Percentiles rank a stretch among this genome's conserved stretches.
phyloP scores from a whole-genome alignment of 768 basidiomycete genomes.

The Lepiota venenata region DNA sequence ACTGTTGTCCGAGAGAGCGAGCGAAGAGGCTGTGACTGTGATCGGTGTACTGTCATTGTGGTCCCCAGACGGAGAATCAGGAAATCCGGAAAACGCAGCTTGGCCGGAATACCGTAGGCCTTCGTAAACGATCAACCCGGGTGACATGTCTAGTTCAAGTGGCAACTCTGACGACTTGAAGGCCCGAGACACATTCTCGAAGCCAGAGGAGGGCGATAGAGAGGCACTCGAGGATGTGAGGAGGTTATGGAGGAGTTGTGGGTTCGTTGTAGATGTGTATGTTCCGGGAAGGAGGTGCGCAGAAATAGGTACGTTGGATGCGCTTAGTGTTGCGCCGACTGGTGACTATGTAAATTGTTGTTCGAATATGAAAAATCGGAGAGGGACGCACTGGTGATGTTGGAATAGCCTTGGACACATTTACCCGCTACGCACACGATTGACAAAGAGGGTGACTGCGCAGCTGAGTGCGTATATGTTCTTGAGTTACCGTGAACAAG shows the following conservation, averaged over 20 bases:
- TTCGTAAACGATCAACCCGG: conserved; percentile 68
- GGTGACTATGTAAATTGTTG: conserved; percentile 6
- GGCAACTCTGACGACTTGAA: conserved; percentile 50
- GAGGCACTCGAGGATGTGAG: conserved; percentile 64
- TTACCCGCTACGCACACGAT: conserved; percentile 87
- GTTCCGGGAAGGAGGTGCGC: conserved; percentile 74
- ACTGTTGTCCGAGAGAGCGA: conserved; percentile 68
- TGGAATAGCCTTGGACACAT: conserved; percentile 79
- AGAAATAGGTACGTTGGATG: conserved; percentile 46
- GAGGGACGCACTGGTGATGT: conserved; percentile 53
- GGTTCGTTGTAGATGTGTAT: conserved; percentile 69
- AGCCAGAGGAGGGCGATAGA: conserved; percentile 58
- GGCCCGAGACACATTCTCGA: conserved; percentile 33
- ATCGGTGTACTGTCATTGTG: conserved; percentile 45
- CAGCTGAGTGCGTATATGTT: conserved; percentile 31
- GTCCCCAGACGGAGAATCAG: conserved; percentile 44
- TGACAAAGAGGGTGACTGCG: conserved; percentile 36
- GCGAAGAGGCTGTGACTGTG: conserved; percentile 50
- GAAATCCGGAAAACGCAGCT: conserved; percentile 54
- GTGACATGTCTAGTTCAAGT: conserved; percentile 61
- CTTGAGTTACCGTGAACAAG: not conserved
- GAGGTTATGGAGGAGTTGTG: conserved; percentile 64
- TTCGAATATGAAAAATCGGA: not conserved
- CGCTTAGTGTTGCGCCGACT: conserved; percentile 73
- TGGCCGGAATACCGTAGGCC: conserved; percentile 63